Conservation (phyloP, 176 grass and related monocot species). For the Triticum monococcum region DNA sequence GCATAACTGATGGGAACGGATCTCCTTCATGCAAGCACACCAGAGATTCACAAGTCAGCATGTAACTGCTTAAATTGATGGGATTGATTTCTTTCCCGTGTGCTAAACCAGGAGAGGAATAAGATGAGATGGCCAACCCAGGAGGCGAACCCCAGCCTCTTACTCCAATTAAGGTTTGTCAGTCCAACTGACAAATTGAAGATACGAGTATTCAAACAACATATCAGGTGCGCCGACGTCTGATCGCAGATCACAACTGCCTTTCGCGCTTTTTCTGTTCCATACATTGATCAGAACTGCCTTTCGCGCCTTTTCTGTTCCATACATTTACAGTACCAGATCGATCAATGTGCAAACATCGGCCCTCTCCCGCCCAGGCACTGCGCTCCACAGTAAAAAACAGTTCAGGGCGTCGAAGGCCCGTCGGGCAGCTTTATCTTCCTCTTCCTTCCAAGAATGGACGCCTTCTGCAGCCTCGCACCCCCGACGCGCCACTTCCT, state of each 20-base stretch:
- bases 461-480: slow-evolving; percentile 67
- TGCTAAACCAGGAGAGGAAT: no score
- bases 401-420: slow-evolving; percentile 32
- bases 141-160: no score
- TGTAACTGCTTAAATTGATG: no score
- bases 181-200: no score
- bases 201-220: no score
- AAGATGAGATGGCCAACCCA: no score
- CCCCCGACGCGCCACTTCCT: slow-evolving; percentile 77
- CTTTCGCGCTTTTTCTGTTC: not conserved
- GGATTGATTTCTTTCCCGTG: no score
- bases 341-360: not conserved
- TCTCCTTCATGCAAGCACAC: no score
- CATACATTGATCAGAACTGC: not conserved
- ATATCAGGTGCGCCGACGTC: not conserved
- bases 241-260: not conserved
- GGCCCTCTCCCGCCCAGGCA: not conserved
- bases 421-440: slow-evolving; percentile 55
- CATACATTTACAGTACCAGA: not conserved
- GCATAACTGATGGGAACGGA: no score
- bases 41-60: no score
- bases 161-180: no score
- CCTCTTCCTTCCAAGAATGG: slow-evolving; percentile 84
- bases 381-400: not conserved
- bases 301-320: not conserved